A percentile compares a stretch with the other conserved stretches of the same genome.
Evolutionary conservation across 768 basidiomycete species (phyloP).

Genomic region (Clitopilus hobsonii): DNA sequence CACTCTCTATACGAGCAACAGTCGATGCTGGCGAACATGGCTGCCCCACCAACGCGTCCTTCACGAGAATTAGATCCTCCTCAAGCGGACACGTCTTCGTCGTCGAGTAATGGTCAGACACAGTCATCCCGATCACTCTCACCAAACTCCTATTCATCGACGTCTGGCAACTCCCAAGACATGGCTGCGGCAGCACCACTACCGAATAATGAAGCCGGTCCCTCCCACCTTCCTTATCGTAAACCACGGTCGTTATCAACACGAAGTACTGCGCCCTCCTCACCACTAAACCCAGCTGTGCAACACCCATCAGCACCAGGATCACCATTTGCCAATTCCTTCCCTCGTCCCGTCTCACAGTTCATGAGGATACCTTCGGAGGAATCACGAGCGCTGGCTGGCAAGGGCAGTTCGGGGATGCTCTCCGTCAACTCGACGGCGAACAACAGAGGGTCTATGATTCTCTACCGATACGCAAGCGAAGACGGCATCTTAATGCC

Average conservation of each 20-base stretch:
- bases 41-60: slow-evolving; percentile 7
- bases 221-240: slow-evolving; percentile 3
- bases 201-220: slow-evolving; percentile 3
- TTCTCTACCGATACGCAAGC: slow-evolving; percentile 25
- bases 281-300: slow-evolving; percentile 14
- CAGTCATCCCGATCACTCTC: neutral
- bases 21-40: slow-evolving; percentile 10
- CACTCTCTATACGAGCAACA: slow-evolving; percentile 9
- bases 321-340: slow-evolving; percentile 16
- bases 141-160: neutral
- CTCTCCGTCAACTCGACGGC: slow-evolving; percentile 1
- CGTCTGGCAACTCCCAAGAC: neutral
- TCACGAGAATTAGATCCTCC: slow-evolving; percentile 2
- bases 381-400: slow-evolving; percentile 11
- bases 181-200: no score
- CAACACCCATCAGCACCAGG: slow-evolving; percentile 3
- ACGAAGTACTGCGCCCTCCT: slow-evolving; percentile 6
- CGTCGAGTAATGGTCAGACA: neutral
- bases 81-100: slow-evolving; percentile 1
- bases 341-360: slow-evolving; percentile 10
- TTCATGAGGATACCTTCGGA: slow-evolving; percentile 17
- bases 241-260: slow-evolving; percentile 8
- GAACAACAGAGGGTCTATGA: slow-evolving; percentile 25
- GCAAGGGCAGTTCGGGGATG: slow-evolving; percentile 2
- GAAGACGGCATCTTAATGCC: slow-evolving; percentile 30